Percentiles rank a stretch among this genome's conserved stretches.
Evolutionary conservation across 768 basidiomycete species (phyloP).

Genomic region (Suillus brevipes): DNA sequence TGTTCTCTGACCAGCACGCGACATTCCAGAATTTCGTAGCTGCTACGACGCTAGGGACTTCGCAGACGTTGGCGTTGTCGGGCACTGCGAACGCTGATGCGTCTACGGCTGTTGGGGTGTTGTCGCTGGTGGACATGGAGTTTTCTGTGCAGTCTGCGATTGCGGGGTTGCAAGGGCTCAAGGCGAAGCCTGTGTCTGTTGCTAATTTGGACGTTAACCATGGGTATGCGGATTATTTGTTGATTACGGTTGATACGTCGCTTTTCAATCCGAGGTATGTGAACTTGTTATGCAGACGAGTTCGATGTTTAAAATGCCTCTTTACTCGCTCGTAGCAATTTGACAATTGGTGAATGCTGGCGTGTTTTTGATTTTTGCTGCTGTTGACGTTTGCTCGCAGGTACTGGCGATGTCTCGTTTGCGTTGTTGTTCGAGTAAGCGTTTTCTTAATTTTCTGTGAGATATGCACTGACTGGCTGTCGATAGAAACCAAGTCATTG

Average conservation of each 20-base stretch:
- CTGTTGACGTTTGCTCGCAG: conserved; percentile 39
- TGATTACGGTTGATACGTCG: conserved; percentile 61
- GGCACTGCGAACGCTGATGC: conserved; percentile 59
- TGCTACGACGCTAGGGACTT: conserved; percentile 51
- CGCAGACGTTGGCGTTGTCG: conserved; percentile 49
- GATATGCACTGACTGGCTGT: conserved; percentile 4
- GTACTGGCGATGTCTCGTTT: conserved; percentile 66
- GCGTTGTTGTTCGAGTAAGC: conserved; percentile 54
- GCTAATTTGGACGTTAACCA: conserved; percentile 64
- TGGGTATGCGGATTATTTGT: conserved; percentile 64
- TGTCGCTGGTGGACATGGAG: conserved; percentile 54
- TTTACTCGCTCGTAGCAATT: conserved; percentile 25
- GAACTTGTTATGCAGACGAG: not conserved
- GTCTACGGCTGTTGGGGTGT: conserved; percentile 62
- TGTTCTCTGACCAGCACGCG: conserved; percentile 45
- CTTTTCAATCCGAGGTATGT: conserved; percentile 66
- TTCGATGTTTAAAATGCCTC: conserved; percentile 1
- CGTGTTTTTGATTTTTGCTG: not conserved
- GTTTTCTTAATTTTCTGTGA: not conserved
- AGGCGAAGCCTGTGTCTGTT: conserved; percentile 55
- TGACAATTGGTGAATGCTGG: conserved; percentile 36
- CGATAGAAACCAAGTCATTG: conserved; percentile 53
- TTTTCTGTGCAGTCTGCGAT: conserved; percentile 62
- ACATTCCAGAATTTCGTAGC: conserved; percentile 65
- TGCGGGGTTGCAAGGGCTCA: conserved; percentile 63